These are phyloP conservation scores for Gossypium trilobum DNA, from an alignment of 441 rosid species.

Conservation along the genomic window DNA sequence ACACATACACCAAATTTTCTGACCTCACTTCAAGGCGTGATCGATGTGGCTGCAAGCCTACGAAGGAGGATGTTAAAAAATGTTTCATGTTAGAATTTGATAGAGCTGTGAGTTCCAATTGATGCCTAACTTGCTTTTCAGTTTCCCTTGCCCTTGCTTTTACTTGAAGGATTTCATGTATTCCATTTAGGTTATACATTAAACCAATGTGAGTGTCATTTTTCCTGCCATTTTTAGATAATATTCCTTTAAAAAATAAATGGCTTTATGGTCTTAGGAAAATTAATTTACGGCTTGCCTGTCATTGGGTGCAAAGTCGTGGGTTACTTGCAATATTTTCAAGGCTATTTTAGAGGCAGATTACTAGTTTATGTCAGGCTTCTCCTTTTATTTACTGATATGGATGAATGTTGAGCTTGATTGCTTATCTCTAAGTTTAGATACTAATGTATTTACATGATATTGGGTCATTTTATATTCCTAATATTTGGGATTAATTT, in stretches of 20 bases:
- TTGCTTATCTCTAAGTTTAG: neutral
- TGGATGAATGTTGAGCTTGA: slow-evolving; percentile 1
- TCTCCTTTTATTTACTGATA: neutral
- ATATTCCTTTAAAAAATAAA: neutral
- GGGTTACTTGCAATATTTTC: neutral
- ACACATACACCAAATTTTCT: slow-evolving; percentile 72
- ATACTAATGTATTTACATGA: neutral
- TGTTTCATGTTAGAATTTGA: slow-evolving; percentile 92
- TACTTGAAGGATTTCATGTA: neutral
- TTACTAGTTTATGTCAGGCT: neutral
- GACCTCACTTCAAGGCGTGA: slow-evolving; percentile 91
- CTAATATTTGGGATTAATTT: slow-evolving; percentile 13
- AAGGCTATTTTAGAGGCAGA: neutral
- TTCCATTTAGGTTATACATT: neutral
- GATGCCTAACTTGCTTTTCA: neutral
- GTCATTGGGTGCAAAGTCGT: neutral
- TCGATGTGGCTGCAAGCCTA: slow-evolving; percentile 98
- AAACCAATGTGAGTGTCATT: neutral
- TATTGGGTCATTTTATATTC: slow-evolving; percentile 6
- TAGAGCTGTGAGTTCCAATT: slow-evolving; percentile 59
- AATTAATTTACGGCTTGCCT: slow-evolving; percentile 3
- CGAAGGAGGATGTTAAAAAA: slow-evolving; percentile 76
- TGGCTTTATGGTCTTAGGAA: neutral
- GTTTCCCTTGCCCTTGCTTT: slow-evolving; percentile 1
- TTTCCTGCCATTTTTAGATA: neutral